Conservation (phyloP, 2,329 filamentous ascomycete species). For the Aspergillus proliferans region DNA sequence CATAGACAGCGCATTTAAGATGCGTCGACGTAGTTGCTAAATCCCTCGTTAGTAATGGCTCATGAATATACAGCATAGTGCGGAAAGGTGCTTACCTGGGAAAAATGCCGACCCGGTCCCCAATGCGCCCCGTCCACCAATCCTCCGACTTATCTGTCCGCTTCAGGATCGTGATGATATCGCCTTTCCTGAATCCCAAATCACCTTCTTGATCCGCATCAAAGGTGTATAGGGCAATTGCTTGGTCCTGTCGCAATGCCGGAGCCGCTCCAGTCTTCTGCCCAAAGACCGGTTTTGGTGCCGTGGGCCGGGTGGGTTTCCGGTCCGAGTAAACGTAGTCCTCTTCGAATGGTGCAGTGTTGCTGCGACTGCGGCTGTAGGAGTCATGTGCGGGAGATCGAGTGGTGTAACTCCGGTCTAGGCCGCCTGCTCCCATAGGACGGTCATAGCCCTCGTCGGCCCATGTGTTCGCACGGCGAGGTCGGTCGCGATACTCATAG, state of each 20-base stretch:
- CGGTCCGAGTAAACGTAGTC: constrained; percentile 53
- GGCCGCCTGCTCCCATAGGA: constrained; percentile 19
- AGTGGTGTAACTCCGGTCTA: constrained; percentile 30
- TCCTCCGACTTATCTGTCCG: constrained; percentile 89
- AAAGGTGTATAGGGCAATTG: constrained; percentile 86
- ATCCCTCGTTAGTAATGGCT: constrained; percentile 6
- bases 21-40: constrained; percentile 34
- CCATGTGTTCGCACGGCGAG: constrained; percentile 44
- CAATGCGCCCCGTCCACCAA: constrained; percentile 95
- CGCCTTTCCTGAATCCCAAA: constrained; percentile 93
- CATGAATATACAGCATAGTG: neutral
- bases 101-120: constrained; percentile 81
- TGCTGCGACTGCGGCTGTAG: constrained; percentile 30
- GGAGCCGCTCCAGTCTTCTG: constrained; percentile 39
- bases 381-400: constrained; percentile 23
- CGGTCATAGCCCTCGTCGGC: constrained; percentile 45
- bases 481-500: constrained; percentile 52
- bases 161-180: constrained; percentile 90
- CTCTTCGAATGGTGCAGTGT: constrained; percentile 35
- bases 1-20: constrained; percentile 14
- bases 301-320: constrained; percentile 71
- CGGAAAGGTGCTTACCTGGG: constrained; percentile 55
- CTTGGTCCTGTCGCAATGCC: constrained; percentile 60
- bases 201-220: constrained; percentile 91
- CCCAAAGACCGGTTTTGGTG: constrained; percentile 79